Evolutionary conservation across 2,329 filamentous ascomycete species (phyloP).

Genomic region (Diaporthe eres): DNA sequence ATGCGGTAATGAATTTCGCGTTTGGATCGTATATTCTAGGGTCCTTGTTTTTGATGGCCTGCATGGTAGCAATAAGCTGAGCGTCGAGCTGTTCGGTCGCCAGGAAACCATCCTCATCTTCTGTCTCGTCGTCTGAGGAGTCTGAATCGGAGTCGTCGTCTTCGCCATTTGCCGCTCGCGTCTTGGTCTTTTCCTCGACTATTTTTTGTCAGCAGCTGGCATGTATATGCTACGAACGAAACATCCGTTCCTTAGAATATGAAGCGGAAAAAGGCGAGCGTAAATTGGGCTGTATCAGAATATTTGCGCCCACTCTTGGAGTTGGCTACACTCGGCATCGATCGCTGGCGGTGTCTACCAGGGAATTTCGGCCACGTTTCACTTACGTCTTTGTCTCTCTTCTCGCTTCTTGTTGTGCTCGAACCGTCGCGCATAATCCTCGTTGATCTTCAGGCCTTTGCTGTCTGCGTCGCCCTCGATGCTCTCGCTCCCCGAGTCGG

Average conservation of each 20-base stretch:
- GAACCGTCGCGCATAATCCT: constrained; percentile 89
- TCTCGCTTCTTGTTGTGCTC: constrained; percentile 98
- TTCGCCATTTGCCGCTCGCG: constrained; percentile 61
- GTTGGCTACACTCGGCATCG: neutral
- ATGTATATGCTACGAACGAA: too few relatives aligned
- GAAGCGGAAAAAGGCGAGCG: too few relatives aligned
- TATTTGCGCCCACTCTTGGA: neutral
- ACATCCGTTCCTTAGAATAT: too few relatives aligned
- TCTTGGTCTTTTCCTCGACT: constrained; percentile 91
- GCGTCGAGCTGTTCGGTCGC: constrained; percentile 88
- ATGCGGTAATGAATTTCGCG: constrained; percentile 81
- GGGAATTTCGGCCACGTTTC: neutral
- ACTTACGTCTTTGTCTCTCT: constrained; percentile 79
- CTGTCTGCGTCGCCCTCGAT: constrained; percentile 58
- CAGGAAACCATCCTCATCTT: constrained; percentile 91
- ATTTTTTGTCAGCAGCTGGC: constrained; percentile 45
- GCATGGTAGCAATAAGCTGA: constrained; percentile 87
- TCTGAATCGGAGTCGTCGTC: constrained; percentile 72
- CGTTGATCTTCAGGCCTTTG: constrained; percentile 82
- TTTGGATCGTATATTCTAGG: constrained; percentile 89
- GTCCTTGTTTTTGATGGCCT: constrained; percentile 91
- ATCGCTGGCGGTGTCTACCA: neutral
- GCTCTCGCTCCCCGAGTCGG: constrained; percentile 58
- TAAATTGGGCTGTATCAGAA: neutral
- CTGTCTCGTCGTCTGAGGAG: constrained; percentile 81